Evolutionary conservation across 75 land plant species (phyloP).

Genomic region (Adiantum capillusveneris): DNA sequence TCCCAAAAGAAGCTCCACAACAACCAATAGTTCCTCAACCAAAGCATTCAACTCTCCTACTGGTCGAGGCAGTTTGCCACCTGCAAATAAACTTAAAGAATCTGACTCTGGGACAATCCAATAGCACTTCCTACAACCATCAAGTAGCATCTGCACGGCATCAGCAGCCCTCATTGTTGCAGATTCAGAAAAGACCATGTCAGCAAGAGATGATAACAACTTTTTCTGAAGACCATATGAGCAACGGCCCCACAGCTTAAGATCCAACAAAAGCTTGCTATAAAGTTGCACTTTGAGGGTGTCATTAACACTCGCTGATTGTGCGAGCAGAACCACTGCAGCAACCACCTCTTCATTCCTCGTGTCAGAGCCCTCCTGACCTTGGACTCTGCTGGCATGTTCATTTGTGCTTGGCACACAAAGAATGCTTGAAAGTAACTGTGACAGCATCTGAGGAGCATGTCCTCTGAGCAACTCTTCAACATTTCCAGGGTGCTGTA

Average conservation of each 20-base stretch:
- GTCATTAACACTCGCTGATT: conserved; percentile 60
- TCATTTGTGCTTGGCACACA: conserved; percentile 14
- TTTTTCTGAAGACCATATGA: conserved; percentile 93
- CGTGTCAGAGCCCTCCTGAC: conserved; percentile 36
- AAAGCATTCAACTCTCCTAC: conserved; percentile 97
- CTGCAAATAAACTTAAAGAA: conserved; percentile 67
- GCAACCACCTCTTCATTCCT: conserved; percentile 92
- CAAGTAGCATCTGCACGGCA: conserved; percentile 93
- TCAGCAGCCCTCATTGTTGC: conserved; percentile 87
- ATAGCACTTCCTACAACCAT: conserved; percentile 94
- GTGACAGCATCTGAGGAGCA: conserved; percentile 77
- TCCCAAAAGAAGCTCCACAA: conserved; percentile 78
- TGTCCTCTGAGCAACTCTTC: conserved; percentile 67
- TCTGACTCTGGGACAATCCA: conserved; percentile 78
- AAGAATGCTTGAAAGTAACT: conserved; percentile 58
- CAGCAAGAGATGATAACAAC: conserved; percentile 90
- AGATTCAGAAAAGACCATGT: conserved; percentile 95
- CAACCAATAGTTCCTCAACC: conserved; percentile 88
- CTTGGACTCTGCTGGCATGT: background rate
- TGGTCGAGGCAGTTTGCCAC: conserved; percentile 42
- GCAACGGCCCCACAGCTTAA: conserved; percentile 89
- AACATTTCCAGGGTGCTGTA: conserved; percentile 75
- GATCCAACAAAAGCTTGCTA: conserved; percentile 69
- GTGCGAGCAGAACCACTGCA: conserved; percentile 91
- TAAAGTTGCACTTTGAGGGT: conserved; percentile 82